phyloP scores from a whole-genome alignment of 495 filamentous ascomycete species.

The Sabuloglossum arenarium region DNA sequence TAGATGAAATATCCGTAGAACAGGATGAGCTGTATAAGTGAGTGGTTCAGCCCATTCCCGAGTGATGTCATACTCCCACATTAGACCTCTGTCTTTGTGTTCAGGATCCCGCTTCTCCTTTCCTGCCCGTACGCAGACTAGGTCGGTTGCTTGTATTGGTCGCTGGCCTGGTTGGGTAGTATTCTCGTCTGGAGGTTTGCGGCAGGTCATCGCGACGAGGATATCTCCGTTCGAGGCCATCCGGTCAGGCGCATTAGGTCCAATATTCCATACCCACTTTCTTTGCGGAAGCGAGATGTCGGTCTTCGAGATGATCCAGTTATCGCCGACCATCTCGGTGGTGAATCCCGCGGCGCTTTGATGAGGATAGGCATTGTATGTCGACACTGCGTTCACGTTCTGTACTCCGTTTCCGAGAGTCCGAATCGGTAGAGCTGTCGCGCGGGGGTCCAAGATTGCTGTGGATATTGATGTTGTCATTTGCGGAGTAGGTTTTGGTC shows the following conservation, averaged over 20 bases:
- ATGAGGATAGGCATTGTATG: neutral
- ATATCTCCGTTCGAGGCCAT: conserved; percentile 1
- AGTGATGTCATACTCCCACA: conserved; percentile 14
- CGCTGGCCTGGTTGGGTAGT: neutral
- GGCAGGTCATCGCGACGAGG: neutral
- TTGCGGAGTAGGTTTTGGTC: neutral
- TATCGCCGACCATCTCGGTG: neutral
- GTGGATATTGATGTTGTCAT: neutral
- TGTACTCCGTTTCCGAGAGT: neutral
- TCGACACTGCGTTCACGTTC: neutral
- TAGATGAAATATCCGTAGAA: conserved; percentile 15
- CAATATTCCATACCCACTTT: neutral
- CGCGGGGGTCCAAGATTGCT: neutral
- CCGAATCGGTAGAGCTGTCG: neutral
- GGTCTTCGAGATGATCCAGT: neutral
- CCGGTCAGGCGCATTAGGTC: neutral
- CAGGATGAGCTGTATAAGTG: conserved; percentile 11
- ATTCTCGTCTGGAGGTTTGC: neutral
- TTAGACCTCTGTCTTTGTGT: conserved; percentile 7
- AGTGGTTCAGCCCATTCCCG: conserved; percentile 10
- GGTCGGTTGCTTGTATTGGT: conserved; percentile 3
- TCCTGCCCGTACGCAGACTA: conserved; percentile 8
- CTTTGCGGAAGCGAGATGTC: neutral
- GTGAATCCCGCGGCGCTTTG: neutral
- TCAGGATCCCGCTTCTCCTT: conserved; percentile 3